Base-by-base conservation (phyloP, 2,329 filamentous ascomycete species). In the Ceratocystis papillata region DNA sequence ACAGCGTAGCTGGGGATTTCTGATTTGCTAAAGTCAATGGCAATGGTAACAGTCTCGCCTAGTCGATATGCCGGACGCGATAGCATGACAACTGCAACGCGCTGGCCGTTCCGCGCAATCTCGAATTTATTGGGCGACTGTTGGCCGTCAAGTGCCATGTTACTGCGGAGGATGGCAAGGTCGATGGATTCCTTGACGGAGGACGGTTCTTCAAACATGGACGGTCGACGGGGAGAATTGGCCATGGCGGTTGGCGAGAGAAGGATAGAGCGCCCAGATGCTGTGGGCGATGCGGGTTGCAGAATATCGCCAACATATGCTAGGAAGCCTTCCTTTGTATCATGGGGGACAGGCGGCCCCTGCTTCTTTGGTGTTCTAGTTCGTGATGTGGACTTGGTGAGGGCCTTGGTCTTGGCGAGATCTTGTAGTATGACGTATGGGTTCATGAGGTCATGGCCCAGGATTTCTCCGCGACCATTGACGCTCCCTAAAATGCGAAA, bases 401-500 rank as follows among this genome's bases (percentile, higher is more conserved):
- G 55, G 3, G 50, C 50, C 20, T 41, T 63, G 7, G 66, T 83
- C 65, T 82, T 81, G 2, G 94, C 93, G 74, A 89, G 84, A 72
- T 97, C 93, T 66, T 86, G 87, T 57, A 97, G 80, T 64, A 97
- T 80, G 37, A 97, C 89, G 73, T 97, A 96, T 0, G 94, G 94
- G 48, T 86, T 88, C 87, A 96, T 96, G 15, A 99, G 79, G 74
- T 99, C 93, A 74, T 99, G 93, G 1, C 91, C 90, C 15, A 96
- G 81, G 44, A 96, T 87, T 71, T 96, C 90, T 69, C 93, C 93
- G 70, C 90, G 83, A 68, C 84, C 85, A 76, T 96, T 95, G 46
- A 99, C 93, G 70, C 93, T 94, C 50, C 93, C 93, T 63, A 97
- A 84, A 2, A 99, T 89, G 53, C 94, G 85, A 73, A 99, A 96